These are phyloP conservation scores for Talaromyces sp. DNA, from an alignment of 2,329 filamentous ascomycete genomes.

Conservation along the genomic window DNA sequence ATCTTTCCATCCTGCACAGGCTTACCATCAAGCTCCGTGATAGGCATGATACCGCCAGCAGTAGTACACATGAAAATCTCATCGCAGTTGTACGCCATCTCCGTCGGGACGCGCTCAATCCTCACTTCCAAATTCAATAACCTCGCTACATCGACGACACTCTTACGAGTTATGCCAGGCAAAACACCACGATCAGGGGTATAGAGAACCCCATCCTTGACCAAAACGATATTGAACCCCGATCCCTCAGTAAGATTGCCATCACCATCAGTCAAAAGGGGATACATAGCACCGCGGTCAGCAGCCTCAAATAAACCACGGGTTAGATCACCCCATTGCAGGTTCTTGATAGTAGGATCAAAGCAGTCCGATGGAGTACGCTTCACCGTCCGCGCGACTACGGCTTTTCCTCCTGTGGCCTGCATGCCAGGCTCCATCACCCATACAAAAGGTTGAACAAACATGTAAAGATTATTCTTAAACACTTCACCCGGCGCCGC, in stretches of 20 bases:
- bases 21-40: too few species aligned
- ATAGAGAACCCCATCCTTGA: too few species aligned
- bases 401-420: constrained; percentile 40
- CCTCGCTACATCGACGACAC: too few species aligned
- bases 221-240: too few species aligned
- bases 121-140: too few species aligned
- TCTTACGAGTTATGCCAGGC: too few species aligned
- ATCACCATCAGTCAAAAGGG: constrained; percentile 54
- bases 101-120: too few species aligned
- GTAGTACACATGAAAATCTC: too few species aligned
- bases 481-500: constrained; percentile 34
- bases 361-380: constrained; percentile 48
- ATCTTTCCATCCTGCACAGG: too few species aligned
- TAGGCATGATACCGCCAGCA: too few species aligned
- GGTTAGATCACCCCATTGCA: constrained; percentile 53
- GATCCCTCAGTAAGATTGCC: constrained; percentile 42
- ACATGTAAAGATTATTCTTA: constrained; percentile 49
- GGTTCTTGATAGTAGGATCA: constrained; percentile 55
- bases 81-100: too few species aligned
- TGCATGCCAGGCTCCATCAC: constrained; percentile 51
- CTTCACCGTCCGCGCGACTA: constrained; percentile 49
- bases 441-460: constrained; percentile 52
- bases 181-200: too few species aligned
- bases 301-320: constrained; percentile 49
- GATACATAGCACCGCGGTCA: constrained; percentile 50